phyloP scores from a whole-genome alignment of 345 rosid species.

The Brassica incana region DNA sequence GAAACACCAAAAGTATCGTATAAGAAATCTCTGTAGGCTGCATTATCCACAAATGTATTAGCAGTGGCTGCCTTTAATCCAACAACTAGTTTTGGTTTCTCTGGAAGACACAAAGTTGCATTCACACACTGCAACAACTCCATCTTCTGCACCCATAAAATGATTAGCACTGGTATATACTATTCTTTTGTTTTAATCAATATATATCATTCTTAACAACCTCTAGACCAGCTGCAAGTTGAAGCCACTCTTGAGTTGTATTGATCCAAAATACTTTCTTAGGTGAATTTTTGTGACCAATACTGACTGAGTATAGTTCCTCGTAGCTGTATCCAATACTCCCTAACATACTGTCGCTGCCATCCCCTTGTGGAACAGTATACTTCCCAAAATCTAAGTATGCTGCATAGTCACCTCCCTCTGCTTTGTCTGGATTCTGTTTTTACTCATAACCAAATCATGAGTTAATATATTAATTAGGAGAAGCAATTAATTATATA shows the following conservation, averaged over 20 bases:
- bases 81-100: slow-evolving; percentile 49
- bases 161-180: too few species aligned
- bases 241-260: slow-evolving; percentile 47
- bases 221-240: slow-evolving; percentile 48
- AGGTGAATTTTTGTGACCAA: slow-evolving; percentile 34
- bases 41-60: slow-evolving; percentile 56
- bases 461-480: not conserved
- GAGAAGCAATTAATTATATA: not conserved
- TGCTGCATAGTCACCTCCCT: slow-evolving; percentile 24
- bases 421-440: slow-evolving; percentile 41
- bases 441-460: not conserved
- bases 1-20: slow-evolving; percentile 43
- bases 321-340: slow-evolving; percentile 40
- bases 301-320: slow-evolving; percentile 38
- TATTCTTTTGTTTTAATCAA: not conserved
- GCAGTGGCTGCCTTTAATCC: slow-evolving; percentile 51
- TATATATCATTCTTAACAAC: slow-evolving; percentile 25
- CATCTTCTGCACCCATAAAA: slow-evolving; percentile 37
- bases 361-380: slow-evolving; percentile 46
- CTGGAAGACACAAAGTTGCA: slow-evolving; percentile 48
- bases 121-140: slow-evolving; percentile 48
- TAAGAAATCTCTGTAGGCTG: slow-evolving; percentile 50
- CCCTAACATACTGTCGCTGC: slow-evolving; percentile 40
- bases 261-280: slow-evolving; percentile 42
- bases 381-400: slow-evolving; percentile 42